Base-by-base conservation (phyloP, 2,329 filamentous ascomycete species). In the Metarhizium robertsii region DNA sequence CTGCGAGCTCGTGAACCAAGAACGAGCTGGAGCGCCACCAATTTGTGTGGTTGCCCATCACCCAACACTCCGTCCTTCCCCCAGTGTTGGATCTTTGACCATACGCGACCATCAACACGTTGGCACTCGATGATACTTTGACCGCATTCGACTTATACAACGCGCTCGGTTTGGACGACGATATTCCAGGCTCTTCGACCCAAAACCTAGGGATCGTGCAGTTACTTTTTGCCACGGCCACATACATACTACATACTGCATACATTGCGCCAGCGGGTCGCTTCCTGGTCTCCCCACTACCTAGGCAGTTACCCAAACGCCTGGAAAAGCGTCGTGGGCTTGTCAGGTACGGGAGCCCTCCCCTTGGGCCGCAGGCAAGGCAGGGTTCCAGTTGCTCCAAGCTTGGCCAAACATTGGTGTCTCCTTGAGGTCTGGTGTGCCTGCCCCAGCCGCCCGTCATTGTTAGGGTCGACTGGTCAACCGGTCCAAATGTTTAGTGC, bases 301-400 rank as follows among this genome's bases (percentile, higher is more conserved):
- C 43, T 18, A 25, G 43, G n/a, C 25, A 34, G 32, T 11, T 34
- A 34, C 32, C 32, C 32, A 34, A 34, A 11, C 7, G 32, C 38
- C 20, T 52, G 46, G 49, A n/a, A 53, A 46, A 56, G 38, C 14
- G 11, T 32, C 55, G 38, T 36, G 50, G 45, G 29, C 54, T 50
- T 29, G 25, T 57, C 55, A 57, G 52, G 55, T 57, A 52, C 53
- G 52, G 42, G 32, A 40, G 42, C 30, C 34, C 49, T 55, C 45
- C 18, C 50, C 16, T 51, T 52, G 55, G 48, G 52, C 48, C 48
- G 52, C 52, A 54, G 49, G 52, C 45, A 48, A 30, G 45, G 5
- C 8, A 30, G 45, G 45, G 45, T 30, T 8, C 25, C 25, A 50
- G 47, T 52, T 48, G 14, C 55, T 29, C 48, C 42, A 46, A 20